Evolutionary conservation across 225 moss, liverwort and hornwort species (phyloP), one percentile per base, ranked within the genome.

Genomic region (Bryoerythrophyllum caledonicum): DNA sequence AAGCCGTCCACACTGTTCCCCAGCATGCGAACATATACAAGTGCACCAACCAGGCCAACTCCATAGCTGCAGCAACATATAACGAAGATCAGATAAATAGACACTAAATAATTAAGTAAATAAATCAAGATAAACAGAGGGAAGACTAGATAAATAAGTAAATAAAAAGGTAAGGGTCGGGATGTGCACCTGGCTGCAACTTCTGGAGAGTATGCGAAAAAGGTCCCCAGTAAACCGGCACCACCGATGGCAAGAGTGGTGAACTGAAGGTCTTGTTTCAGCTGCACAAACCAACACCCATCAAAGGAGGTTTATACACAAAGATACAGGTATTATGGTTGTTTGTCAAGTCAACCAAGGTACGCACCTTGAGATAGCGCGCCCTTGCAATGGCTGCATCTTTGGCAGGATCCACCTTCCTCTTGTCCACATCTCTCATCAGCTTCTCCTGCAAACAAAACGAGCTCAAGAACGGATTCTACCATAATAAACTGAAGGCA

Each of bases 21-120:
- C 59, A 99, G 89, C 97, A 99, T 91, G 76, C 97, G 91, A 78
- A 99, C 63, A 73, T 99, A 99, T 3, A 32, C 86, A 53, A 93
- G 59, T 43, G 94, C 86, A 30, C 97, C 97, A 5, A 88, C 60
- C 61, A 99, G 75, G 48, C 97, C 97, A 62, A 84, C 77, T 76
- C 88, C 93, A 75, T 95, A 99, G 78, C 97, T 95, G 88, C 78
- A 80, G 57, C 52, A 79, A 51, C 14, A 44, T 21, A 10, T 37
- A 65, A 58, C 20, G n/a, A 54, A 52, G 13, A 17, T 53, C 43
- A 49, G 44, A 44, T 44, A 44, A 44, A 21, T 46, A 19, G n/a
- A n/a, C n/a, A n/a, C n/a, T n/a, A n/a, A 24, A 49, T 3, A 15
- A 41, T 19, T 20, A 20, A 54, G 4, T 21, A 54, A 55, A 53